Evolutionary conservation across 1,139 yeast species (phyloP).

Genomic region (Fermentozyma sake): DNA sequence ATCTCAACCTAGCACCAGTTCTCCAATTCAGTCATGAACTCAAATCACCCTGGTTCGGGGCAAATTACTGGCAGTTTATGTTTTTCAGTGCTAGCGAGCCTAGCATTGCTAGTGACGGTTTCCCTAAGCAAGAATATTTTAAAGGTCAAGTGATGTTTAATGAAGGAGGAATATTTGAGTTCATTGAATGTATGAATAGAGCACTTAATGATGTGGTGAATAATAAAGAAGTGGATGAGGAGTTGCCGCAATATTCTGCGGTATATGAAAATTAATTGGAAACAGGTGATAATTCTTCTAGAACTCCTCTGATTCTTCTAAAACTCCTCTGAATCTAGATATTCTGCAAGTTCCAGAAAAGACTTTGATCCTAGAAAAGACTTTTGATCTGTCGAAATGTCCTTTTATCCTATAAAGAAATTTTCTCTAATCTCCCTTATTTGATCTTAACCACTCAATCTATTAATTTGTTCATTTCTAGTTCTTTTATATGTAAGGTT

Average conservation of each 20-base stretch:
- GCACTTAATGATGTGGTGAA: slow-evolving; percentile 16
- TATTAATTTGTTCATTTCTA: too few relatives aligned
- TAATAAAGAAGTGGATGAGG: slow-evolving; percentile 36
- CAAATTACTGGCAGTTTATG: slow-evolving; percentile 45
- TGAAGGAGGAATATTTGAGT: slow-evolving; percentile 45
- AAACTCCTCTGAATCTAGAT: too few relatives aligned
- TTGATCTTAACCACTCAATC: too few relatives aligned
- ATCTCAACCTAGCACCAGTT: slow-evolving; percentile 16
- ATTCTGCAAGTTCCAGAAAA: too few relatives aligned
- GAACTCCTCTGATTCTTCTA: too few relatives aligned
- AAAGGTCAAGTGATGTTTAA: slow-evolving; percentile 36
- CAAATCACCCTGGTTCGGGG: slow-evolving; percentile 53
- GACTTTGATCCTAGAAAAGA: too few relatives aligned
- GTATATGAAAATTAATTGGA: too few relatives aligned
- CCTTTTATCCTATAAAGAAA: too few relatives aligned
- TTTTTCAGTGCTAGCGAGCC: slow-evolving; percentile 31
- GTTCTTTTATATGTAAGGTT: too few relatives aligned
- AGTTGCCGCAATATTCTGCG: slow-evolving; percentile 37
- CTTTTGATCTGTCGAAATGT: too few relatives aligned
- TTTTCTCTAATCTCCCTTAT: too few relatives aligned
- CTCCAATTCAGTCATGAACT: slow-evolving; percentile 31
- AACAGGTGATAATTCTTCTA: too few relatives aligned
- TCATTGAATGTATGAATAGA: slow-evolving; percentile 24
- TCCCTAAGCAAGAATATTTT: slow-evolving; percentile 37
- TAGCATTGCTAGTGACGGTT: slow-evolving; percentile 37